These are phyloP conservation scores for Mucor sp. DNA, from an alignment of 371 early-diverging fungal genomes.

Conservation along the genomic window DNA sequence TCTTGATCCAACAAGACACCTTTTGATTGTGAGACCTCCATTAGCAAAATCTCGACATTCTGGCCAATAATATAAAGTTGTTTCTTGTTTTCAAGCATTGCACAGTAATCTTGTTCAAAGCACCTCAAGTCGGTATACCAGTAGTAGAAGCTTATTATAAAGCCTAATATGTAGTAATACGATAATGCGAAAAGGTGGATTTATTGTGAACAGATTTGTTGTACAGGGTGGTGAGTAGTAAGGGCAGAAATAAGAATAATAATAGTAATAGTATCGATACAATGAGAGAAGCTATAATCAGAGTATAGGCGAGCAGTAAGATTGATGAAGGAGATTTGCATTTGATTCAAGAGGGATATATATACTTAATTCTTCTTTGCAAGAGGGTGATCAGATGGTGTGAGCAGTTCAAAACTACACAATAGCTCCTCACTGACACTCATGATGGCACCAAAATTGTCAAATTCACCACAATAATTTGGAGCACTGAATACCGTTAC, in stretches of 20 bases:
- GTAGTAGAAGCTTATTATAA: too few species aligned
- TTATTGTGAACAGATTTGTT: neutral
- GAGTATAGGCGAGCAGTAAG: neutral
- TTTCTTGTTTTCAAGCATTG: too few species aligned
- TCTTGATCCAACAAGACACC: too few species aligned
- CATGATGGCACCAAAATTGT: constrained; percentile 98
- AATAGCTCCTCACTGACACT: constrained; percentile 91
- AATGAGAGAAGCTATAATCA: neutral
- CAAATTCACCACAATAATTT: constrained; percentile 99
- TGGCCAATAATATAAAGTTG: too few species aligned
- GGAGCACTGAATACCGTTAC: constrained; percentile 99
- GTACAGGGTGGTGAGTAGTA: neutral
- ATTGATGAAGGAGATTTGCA: neutral
- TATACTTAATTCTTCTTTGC: constrained; percentile 17
- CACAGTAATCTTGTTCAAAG: too few species aligned
- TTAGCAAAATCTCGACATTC: too few species aligned
- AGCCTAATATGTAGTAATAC: neutral
- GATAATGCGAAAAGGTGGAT: neutral
- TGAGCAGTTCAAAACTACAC: constrained; percentile 81
- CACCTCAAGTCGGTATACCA: too few species aligned
- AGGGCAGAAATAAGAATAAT: neutral
- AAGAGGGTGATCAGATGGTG: constrained; percentile 47
- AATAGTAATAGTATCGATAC: neutral
- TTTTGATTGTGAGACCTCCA: too few species aligned
- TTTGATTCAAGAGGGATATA: neutral